Evolutionary conservation across 768 basidiomycete genomes (phyloP).

Genomic region (Mycena alexandri): DNA sequence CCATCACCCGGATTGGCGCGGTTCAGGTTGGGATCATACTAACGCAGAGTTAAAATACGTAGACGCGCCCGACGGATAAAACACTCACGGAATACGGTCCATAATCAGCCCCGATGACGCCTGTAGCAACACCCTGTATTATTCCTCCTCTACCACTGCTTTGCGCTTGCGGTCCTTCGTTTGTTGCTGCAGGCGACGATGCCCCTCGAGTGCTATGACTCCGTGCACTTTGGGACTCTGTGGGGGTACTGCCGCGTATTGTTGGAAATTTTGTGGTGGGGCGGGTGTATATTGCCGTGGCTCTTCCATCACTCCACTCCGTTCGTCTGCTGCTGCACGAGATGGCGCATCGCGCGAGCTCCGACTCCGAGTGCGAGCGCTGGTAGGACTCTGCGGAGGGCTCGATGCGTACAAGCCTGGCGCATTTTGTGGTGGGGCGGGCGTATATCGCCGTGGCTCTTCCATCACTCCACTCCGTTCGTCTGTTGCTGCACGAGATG

Average conservation of each 20-base stretch:
- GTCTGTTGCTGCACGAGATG: background rate
- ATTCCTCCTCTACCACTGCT: conserved; percentile 65
- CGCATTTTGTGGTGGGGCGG: no score
- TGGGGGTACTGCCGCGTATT: background rate
- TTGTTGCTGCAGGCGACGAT: conserved; percentile 44
- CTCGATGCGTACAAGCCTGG: background rate
- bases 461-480: no score
- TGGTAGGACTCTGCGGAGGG: conserved; percentile 44
- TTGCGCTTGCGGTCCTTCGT: conserved; percentile 44
- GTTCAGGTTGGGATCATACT: conserved; percentile 31
- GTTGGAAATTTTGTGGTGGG: background rate
- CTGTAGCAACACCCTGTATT: conserved; percentile 84
- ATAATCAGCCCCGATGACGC: conserved; percentile 83
- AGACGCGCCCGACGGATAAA: conserved; percentile 19
- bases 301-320: no score
- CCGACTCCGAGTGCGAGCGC: background rate
- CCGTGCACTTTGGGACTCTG: background rate
- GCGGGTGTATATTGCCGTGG: no score
- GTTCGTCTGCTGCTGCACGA: background rate
- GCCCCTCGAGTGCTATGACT: conserved; percentile 24
- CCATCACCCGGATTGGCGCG: conserved; percentile 59
- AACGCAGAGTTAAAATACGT: conserved; percentile 7
- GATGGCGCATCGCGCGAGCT: background rate
- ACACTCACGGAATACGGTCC: conserved; percentile 87
- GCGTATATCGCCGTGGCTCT: no score